Conservation (phyloP, 345 rosid species). For the Syzygium grande region DNA sequence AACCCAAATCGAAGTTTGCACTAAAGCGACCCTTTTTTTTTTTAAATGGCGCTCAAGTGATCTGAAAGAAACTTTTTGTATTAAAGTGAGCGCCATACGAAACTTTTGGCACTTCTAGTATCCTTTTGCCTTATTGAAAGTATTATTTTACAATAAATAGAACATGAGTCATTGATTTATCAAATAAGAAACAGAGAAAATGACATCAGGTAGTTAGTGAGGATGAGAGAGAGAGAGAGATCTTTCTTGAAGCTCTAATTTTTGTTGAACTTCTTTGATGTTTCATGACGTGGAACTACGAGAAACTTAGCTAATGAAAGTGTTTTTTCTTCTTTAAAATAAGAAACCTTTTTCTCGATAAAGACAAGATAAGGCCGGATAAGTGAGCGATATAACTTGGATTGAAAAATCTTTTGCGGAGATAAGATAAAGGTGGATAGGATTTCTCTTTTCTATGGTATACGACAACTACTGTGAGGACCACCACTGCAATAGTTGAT, state of each 20-base stretch:
- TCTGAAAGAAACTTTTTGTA: no score
- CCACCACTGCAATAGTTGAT: not conserved
- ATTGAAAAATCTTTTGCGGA: not conserved
- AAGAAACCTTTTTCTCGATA: not conserved
- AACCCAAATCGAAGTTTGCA: no score
- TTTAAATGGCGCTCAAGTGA: no score
- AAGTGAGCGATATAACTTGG: not conserved
- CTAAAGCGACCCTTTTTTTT: no score
- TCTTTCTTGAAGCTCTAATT: not conserved
- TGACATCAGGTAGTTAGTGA: not conserved
- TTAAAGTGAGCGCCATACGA: no score
- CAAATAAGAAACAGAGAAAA: not conserved
- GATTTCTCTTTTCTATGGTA: not conserved
- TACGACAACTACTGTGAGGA: not conserved
- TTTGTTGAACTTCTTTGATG: not conserved
- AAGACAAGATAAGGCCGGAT: not conserved
- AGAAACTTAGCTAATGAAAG: not conserved
- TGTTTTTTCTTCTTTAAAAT: not conserved
- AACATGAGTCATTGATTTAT: not conserved
- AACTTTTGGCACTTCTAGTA: no score
- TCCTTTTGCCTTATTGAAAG: not conserved
- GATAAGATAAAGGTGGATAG: not conserved
- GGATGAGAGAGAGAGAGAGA: not conserved
- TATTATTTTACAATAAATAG: not conserved
- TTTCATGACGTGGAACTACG: not conserved